Evolutionary conservation across 139 green algal genomes (phyloP).

Genomic region (Dunaliella primolecta): DNA sequence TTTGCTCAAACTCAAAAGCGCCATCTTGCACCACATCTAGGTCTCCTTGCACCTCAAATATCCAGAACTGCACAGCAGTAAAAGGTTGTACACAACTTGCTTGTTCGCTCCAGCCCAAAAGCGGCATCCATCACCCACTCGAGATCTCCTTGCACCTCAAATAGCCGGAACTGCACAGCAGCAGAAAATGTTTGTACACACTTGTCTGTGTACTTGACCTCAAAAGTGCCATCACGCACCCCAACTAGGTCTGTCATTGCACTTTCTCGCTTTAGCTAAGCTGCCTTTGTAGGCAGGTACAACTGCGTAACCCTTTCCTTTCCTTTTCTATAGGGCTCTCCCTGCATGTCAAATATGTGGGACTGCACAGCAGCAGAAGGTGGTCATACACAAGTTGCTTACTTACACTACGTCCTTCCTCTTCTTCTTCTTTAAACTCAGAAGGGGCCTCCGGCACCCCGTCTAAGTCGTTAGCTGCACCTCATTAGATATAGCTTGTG

Average conservation of each 20-base stretch:
- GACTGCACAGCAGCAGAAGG: not conserved
- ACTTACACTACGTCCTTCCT: too few species aligned
- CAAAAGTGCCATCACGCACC: not conserved
- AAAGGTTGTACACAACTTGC: not conserved
- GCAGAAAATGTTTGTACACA: not conserved
- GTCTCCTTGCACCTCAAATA: not conserved
- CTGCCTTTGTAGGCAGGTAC: too few species aligned
- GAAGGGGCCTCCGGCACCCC: not conserved
- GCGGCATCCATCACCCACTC: not conserved
- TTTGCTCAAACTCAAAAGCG: not conserved
- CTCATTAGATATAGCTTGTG: too few species aligned
- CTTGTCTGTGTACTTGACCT: not conserved
- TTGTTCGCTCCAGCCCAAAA: not conserved
- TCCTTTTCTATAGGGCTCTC: too few species aligned
- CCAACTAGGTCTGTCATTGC: not conserved
- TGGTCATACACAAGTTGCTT: not conserved
- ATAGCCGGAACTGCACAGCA: not conserved
- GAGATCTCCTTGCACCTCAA: not conserved
- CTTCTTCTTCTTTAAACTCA: not conserved
- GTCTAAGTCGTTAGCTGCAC: not conserved
- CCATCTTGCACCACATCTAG: not conserved
- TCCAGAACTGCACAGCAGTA: not conserved
- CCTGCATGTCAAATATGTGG: not conserved
- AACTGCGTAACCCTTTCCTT: too few species aligned
- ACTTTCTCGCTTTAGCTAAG: too few species aligned